Conservation (phyloP, 2,329 filamentous ascomycete genomes). For the Diaporthe capsici region DNA sequence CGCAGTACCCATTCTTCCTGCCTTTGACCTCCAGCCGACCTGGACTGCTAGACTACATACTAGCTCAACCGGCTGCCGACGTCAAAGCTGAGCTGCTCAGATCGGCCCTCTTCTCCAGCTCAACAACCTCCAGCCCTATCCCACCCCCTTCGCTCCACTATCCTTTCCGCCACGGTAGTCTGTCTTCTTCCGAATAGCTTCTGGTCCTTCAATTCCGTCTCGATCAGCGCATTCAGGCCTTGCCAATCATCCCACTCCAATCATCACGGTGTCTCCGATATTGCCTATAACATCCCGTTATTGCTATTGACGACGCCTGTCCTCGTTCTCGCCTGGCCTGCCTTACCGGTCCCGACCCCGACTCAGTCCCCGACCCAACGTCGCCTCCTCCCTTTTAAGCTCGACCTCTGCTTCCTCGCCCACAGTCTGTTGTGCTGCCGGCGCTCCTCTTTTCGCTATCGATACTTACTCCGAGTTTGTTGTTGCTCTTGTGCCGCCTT, state of each 20-base stretch:
- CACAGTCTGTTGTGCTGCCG: slow-evolving; percentile 27
- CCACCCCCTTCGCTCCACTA: slow-evolving; percentile 25
- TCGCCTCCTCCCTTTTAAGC: slow-evolving; percentile 41
- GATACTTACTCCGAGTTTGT: not conserved
- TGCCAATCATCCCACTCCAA: slow-evolving; percentile 32
- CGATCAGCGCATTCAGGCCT: slow-evolving; percentile 33
- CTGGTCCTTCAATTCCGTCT: slow-evolving; percentile 34
- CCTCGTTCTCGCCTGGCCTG: slow-evolving; percentile 30
- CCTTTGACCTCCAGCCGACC: slow-evolving; percentile 15
- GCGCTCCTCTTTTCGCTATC: slow-evolving; percentile 23
- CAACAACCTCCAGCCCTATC: slow-evolving; percentile 31
- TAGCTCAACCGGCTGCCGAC: slow-evolving; percentile 26
- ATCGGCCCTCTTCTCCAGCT: slow-evolving; percentile 26
- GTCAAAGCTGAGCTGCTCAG: slow-evolving; percentile 32
- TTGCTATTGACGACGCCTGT: slow-evolving; percentile 36
- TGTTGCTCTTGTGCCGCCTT: slow-evolving; percentile 2
- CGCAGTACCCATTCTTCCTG: not conserved
- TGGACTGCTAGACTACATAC: not conserved
- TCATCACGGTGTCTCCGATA: slow-evolving; percentile 43
- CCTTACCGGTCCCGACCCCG: slow-evolving; percentile 19
- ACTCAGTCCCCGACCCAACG: slow-evolving; percentile 29
- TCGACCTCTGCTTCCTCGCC: slow-evolving; percentile 30
- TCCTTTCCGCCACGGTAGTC: slow-evolving; percentile 24
- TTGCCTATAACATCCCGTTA: slow-evolving; percentile 40
- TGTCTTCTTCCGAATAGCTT: slow-evolving; percentile 33